A percentile compares a stretch with the other conserved stretches of the same genome.
Conservation (phyloP, 1,284 basidiomycete genomes). For the Agaricales sp. region DNA sequence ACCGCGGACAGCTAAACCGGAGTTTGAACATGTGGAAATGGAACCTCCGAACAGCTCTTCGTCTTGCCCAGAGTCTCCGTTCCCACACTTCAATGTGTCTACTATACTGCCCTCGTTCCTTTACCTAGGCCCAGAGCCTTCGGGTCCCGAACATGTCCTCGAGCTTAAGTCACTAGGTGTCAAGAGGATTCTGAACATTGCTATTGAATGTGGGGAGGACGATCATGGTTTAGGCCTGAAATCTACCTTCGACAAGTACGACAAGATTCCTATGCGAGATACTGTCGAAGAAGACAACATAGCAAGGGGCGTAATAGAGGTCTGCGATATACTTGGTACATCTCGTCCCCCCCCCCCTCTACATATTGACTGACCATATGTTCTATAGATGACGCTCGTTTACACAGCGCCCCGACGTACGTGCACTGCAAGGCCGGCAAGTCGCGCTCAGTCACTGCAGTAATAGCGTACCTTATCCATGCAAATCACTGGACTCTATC, state of each 20-base stretch:
- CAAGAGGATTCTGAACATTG: constrained; percentile 84
- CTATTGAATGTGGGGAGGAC: constrained; percentile 76
- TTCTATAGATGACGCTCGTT: constrained; percentile 75
- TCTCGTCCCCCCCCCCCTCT: constrained; percentile 5
- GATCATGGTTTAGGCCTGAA: constrained; percentile 62
- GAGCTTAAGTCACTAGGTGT: constrained; percentile 72
- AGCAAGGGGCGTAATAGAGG: constrained; percentile 71
- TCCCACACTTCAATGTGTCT: constrained; percentile 65
- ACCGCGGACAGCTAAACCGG: too few relatives aligned
- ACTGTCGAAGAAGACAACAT: constrained; percentile 92
- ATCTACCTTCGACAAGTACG: constrained; percentile 71
- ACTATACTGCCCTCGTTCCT: constrained; percentile 87
- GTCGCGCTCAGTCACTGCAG: constrained; percentile 91
- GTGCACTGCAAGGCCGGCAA: constrained; percentile 97
- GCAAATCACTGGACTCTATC: constrained; percentile 93
- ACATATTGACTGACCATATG: constrained; percentile 2
- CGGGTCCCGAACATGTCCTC: constrained; percentile 60
- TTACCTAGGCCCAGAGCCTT: constrained; percentile 87
- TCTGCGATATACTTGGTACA: constrained; percentile 80
- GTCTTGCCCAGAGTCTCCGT: constrained; percentile 38
- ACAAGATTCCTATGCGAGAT: constrained; percentile 87
- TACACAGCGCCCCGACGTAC: constrained; percentile 84
- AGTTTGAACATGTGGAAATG: not conserved
- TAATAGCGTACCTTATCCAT: constrained; percentile 96
- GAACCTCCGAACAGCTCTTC: too few relatives aligned